Evolutionary conservation across 805 yeast genomes (phyloP), one percentile per base, ranked within the genome.

Genomic region (Kodamaea fukazawae): DNA sequence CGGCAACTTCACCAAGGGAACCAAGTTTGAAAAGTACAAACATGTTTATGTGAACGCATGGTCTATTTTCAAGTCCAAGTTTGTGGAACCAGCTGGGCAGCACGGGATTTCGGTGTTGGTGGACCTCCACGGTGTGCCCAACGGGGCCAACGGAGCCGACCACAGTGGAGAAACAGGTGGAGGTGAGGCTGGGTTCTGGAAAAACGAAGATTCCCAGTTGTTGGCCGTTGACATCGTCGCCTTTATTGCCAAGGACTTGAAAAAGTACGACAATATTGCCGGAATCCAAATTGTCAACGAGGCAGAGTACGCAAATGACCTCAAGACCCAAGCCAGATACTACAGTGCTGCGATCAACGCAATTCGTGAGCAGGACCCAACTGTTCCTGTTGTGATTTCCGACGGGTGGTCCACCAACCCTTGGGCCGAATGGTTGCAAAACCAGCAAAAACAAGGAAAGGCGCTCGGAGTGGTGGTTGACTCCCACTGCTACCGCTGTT

Each of bases 381-480:
- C 60, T 2, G 61, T 88, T 25, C 96, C 96, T 0, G 68, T 91
- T 4, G 65, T 85, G 12, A 84, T 91, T 26, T 86, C 96, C 2
- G 98, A 91, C 57, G 96, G 96, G 3, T 93, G 98, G 98, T 83
- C 88, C 81, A 76, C 93, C 4, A 75, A 76, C 47, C 86, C 78
- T 55, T 86, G 89, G 86, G 81, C 73, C 16, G 67, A 79, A 44
- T 86, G 84, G 81, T 59, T 87, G 7, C 73, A 72, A 36, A 55
- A 63, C 25, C 71, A 73, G 27, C 63, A 63, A 31, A 45, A 55
- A 11, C 53, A 60, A 2, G 60, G 61, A 4, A 60, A 59, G 3
- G 53, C 64, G 11, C 48, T 78, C 4, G 91, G 90, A 2, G 74
- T 88, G 7, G 77, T 90, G 0, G 70, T 91, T 29, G 99, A 93